Evolutionary conservation across 2,329 filamentous ascomycete species (phyloP).

Genomic region (Claviceps purpurea): DNA sequence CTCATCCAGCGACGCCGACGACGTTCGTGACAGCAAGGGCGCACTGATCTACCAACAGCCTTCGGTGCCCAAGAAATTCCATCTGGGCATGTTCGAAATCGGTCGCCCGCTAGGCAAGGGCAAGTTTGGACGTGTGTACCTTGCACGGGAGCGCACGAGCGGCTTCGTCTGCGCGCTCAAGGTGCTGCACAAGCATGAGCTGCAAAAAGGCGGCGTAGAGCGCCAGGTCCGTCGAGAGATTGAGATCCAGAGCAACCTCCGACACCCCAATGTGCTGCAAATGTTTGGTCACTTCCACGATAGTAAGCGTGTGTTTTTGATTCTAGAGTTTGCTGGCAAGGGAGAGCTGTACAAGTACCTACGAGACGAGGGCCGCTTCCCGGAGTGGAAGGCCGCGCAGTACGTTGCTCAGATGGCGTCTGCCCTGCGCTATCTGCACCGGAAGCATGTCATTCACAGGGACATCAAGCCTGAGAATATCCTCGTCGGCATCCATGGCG

Average conservation of each 20-base stretch:
- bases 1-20: conserved; percentile 36
- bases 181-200: conserved; percentile 56
- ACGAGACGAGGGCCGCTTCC: conserved; percentile 50
- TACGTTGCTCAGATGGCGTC: conserved; percentile 60
- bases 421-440: conserved; percentile 17
- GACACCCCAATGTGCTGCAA: conserved; percentile 51
- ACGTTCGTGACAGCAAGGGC: conserved; percentile 22
- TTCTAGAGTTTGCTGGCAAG: conserved; percentile 51
- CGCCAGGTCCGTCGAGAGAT: conserved; percentile 61
- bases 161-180: conserved; percentile 62
- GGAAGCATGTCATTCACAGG: conserved; percentile 20
- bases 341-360: conserved; percentile 63
- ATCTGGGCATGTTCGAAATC: conserved; percentile 57
- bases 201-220: conserved; percentile 53
- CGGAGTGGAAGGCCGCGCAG: conserved; percentile 55
- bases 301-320: conserved; percentile 56
- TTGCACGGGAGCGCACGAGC: conserved; percentile 51
- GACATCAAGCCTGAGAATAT: conserved; percentile 24
- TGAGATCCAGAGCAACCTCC: conserved; percentile 59
- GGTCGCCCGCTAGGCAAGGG: conserved; percentile 60
- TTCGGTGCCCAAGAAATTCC: conserved; percentile 5
- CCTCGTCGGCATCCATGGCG: conserved; percentile 67
- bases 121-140: conserved; percentile 61
- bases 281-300: conserved; percentile 63
- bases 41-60: conserved; percentile 2